phyloP scores from a whole-genome alignment of 2,329 filamentous ascomycete species.

The Fusarium cicatricum region DNA sequence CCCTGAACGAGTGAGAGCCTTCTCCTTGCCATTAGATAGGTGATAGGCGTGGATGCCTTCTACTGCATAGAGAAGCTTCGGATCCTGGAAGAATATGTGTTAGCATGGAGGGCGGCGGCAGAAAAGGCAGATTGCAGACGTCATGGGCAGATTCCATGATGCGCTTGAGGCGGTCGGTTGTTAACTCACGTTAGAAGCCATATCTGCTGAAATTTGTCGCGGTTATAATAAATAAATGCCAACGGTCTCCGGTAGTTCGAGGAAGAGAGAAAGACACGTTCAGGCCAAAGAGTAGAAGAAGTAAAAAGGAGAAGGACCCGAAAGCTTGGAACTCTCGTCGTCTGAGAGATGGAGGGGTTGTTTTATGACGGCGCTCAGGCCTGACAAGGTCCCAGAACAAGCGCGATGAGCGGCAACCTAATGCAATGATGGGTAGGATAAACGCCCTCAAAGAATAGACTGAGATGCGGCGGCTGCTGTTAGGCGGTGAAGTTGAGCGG shows the following conservation, averaged over 20 bases:
- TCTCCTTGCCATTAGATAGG: constrained; percentile 86
- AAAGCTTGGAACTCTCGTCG: constrained; percentile 32
- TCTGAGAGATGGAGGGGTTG: constrained; percentile 34
- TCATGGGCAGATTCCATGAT: constrained; percentile 25
- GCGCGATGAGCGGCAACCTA: constrained; percentile 32
- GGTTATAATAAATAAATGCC: background rate
- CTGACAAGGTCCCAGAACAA: constrained; percentile 23
- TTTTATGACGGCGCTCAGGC: constrained; percentile 26
- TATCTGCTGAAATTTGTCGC: constrained; percentile 18
- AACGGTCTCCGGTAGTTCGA: background rate
- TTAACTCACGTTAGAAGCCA: constrained; percentile 46
- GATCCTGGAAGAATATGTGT: constrained; percentile 54
- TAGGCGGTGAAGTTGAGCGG: constrained; percentile 23
- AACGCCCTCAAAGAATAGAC: constrained; percentile 2
- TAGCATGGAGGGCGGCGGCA: constrained; percentile 11
- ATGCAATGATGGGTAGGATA: constrained; percentile 5
- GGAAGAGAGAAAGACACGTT: background rate
- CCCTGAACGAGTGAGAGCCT: constrained; percentile 81
- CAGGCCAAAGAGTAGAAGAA: constrained; percentile 14
- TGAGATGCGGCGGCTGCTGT: constrained; percentile 20
- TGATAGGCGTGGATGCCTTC: constrained; percentile 91
- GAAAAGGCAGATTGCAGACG: constrained; percentile 4
- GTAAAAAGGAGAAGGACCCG: constrained; percentile 9
- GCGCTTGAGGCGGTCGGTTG: constrained; percentile 1
- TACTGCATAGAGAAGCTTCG: constrained; percentile 74